A percentile compares a stretch with the other conserved stretches of the same genome.
These are phyloP conservation scores for Podaxis rugospora DNA, from an alignment of 768 basidiomycete species.

Conservation along the genomic window DNA sequence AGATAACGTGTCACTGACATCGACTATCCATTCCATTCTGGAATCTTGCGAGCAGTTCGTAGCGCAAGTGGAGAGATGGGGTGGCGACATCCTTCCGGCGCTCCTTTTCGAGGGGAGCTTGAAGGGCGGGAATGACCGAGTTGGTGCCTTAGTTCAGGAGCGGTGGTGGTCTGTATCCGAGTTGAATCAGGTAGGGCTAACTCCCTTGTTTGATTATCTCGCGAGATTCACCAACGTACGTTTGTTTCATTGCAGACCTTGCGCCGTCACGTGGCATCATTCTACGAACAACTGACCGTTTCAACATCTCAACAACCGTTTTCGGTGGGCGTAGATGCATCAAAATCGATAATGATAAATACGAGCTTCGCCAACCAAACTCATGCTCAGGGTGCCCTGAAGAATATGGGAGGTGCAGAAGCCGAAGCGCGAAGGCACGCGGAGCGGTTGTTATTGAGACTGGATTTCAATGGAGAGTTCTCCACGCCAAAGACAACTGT, in stretches of 20 bases:
- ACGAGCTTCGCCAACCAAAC: slow-evolving; percentile 51
- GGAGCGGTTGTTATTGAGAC: slow-evolving; percentile 72
- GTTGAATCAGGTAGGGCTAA: slow-evolving; percentile 63
- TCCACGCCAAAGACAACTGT: slow-evolving; percentile 41
- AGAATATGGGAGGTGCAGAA: slow-evolving; percentile 27
- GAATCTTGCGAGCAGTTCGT: slow-evolving; percentile 84
- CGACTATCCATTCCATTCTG: slow-evolving; percentile 65
- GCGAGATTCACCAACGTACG: neutral
- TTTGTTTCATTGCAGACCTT: slow-evolving; percentile 47
- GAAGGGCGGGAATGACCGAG: slow-evolving; percentile 48
- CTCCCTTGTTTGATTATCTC: neutral
- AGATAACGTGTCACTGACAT: slow-evolving; percentile 56
- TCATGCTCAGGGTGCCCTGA: slow-evolving; percentile 50
- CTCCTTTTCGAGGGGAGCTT: slow-evolving; percentile 79
- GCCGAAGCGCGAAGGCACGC: slow-evolving; percentile 75
- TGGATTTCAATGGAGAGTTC: slow-evolving; percentile 83
- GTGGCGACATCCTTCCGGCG: slow-evolving; percentile 83
- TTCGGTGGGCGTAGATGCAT: slow-evolving; percentile 56
- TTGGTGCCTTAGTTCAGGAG: slow-evolving; percentile 72
- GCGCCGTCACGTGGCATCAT: slow-evolving; percentile 60
- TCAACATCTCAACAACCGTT: slow-evolving; percentile 77
- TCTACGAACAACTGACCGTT: slow-evolving; percentile 76
- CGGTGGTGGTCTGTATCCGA: slow-evolving; percentile 65
- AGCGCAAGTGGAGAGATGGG: slow-evolving; percentile 90
- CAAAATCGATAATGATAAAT: slow-evolving; percentile 66